Evolutionary conservation across 75 land plant species (phyloP).

Genomic region (Sequoiadendron giganteum): DNA sequence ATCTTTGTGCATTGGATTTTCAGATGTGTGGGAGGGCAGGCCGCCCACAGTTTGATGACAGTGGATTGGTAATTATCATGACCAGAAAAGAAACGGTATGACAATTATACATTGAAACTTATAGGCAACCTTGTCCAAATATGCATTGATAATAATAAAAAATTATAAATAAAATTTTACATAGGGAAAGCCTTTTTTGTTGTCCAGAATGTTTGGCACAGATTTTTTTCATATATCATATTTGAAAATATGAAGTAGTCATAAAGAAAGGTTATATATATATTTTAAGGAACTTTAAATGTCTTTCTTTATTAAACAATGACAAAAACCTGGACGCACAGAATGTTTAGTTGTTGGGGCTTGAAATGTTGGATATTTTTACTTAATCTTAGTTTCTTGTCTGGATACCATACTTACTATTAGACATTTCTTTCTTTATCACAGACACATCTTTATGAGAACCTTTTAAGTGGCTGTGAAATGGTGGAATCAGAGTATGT

Average conservation of each 20-base stretch:
- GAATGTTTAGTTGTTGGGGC: neutral
- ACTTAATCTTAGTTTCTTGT: neutral
- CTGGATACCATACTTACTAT: neutral
- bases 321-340: neutral
- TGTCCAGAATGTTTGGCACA: neutral
- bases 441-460: conserved; percentile 95
- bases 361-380: neutral
- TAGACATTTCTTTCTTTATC: conserved; percentile 2
- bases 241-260: neutral
- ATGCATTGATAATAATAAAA: neutral
- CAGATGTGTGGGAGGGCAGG: conserved; percentile 99
- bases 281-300: neutral
- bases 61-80: conserved; percentile 91
- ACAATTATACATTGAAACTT: neutral
- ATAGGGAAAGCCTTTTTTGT: neutral
- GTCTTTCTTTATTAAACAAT: neutral
- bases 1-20: conserved; percentile 2
- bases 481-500: conserved; percentile 96
- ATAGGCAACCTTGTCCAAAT: neutral
- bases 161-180: neutral
- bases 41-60: conserved; percentile 96
- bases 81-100: conserved; percentile 91
- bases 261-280: neutral
- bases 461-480: conserved; percentile 95
- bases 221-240: neutral